phyloP scores from a whole-genome alignment of 305 asterid species.

The Fraxinus baroniana region DNA sequence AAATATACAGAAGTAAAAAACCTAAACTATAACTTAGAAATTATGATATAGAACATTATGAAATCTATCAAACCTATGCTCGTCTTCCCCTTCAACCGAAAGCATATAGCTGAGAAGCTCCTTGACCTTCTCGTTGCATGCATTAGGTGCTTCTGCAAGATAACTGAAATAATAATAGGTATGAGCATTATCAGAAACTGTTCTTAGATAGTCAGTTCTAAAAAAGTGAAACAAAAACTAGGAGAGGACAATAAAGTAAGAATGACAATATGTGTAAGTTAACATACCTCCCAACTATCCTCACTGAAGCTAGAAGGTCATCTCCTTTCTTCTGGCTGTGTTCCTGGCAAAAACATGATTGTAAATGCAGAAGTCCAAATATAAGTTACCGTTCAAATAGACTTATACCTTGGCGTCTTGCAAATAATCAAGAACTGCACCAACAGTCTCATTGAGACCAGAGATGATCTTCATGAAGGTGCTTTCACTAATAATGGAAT shows the following conservation, averaged over 20 bases:
- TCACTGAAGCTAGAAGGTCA: conserved; percentile 87
- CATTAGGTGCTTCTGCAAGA: conserved; percentile 86
- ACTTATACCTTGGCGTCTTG: conserved; percentile 74
- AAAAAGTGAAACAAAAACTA: conserved; percentile 12
- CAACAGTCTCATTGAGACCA: conserved; percentile 78
- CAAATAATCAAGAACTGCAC: conserved; percentile 69
- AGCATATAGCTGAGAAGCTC: conserved; percentile 79
- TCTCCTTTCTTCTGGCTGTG: conserved; percentile 81
- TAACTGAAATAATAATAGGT: conserved; percentile 51
- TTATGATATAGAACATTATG: conserved; percentile 6
- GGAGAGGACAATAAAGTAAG: conserved; percentile 3
- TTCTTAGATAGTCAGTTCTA: conserved; percentile 3
- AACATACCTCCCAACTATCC: conserved; percentile 74
- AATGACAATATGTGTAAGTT: conserved; percentile 2
- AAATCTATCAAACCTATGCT: conserved; percentile 49
- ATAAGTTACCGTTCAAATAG: conserved; percentile 10
- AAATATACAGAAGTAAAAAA: conserved; percentile 1
- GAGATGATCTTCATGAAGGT: conserved; percentile 60
- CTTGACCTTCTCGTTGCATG: conserved; percentile 68
- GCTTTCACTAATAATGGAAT: conserved; percentile 47
- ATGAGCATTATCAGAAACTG: conserved; percentile 21
- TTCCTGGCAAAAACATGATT: conserved; percentile 48
- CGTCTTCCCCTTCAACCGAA: conserved; percentile 74
- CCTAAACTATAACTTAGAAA: neutral
- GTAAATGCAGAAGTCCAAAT: conserved; percentile 17